Percentiles rank a stretch among this genome's conserved stretches.
These are phyloP conservation scores for Xylaria arbuscula DNA, from an alignment of 2,329 filamentous ascomycete species.

Conservation along the genomic window DNA sequence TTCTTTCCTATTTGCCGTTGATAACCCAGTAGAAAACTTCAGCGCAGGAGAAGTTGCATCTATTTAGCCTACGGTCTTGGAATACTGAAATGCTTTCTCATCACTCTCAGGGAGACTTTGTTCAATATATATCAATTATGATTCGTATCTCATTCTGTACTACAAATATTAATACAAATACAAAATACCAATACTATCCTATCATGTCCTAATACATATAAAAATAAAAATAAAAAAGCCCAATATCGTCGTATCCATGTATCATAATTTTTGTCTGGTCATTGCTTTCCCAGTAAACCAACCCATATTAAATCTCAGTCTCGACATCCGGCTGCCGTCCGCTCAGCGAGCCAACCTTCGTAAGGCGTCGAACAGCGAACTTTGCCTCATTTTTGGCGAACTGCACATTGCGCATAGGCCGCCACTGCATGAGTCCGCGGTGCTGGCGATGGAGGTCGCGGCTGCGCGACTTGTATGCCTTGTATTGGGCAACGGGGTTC, in stretches of 20 bases:
- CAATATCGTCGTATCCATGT: constrained; percentile 20
- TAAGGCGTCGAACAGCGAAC: constrained; percentile 79
- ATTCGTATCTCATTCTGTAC: constrained; percentile 40
- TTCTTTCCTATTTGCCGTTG: background rate
- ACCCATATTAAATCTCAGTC: constrained; percentile 68
- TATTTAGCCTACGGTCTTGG: background rate
- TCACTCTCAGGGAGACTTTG: background rate
- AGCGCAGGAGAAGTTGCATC: no score
- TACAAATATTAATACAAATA: constrained; percentile 33
- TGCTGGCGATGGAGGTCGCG: constrained; percentile 86
- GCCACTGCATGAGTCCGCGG: constrained; percentile 94
- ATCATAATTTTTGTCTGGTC: constrained; percentile 3
- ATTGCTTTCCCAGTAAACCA: background rate
- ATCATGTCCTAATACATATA: constrained; percentile 5
- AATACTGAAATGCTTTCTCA: background rate
- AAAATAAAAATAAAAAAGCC: constrained; percentile 8
- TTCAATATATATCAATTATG: constrained; percentile 17
- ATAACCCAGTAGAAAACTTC: background rate
- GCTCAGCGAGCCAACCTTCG: constrained; percentile 79
- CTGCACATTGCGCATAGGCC: constrained; percentile 82
- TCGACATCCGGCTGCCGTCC: constrained; percentile 90
- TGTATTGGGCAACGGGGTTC: constrained; percentile 67
- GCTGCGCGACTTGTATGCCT: constrained; percentile 74
- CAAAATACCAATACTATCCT: background rate
- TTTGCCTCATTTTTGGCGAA: constrained; percentile 91